phyloP scores from a whole-genome alignment of 164 flowering plant genomes.

The Macadamia integrifolia region DNA sequence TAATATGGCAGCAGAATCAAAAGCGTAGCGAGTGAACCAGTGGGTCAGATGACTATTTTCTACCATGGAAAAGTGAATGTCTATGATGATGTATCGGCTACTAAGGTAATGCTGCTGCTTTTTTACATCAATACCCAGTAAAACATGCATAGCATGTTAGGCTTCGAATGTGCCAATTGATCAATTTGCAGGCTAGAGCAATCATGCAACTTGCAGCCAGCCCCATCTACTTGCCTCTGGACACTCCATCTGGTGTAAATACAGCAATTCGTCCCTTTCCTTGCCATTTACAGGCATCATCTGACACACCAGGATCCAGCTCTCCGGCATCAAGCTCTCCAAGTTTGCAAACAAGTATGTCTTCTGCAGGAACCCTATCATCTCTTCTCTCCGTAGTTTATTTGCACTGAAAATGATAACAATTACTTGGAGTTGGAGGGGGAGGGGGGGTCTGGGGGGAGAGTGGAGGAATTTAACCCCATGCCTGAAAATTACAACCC shows the following conservation, averaged over 20 bases:
- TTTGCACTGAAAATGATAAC: slow-evolving; percentile 10
- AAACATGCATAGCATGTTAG: slow-evolving; percentile 10
- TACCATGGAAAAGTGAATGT: slow-evolving; percentile 82
- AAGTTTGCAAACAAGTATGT: slow-evolving; percentile 26
- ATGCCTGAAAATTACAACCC: too few relatives aligned
- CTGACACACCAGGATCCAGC: slow-evolving; percentile 8
- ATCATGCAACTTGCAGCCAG: slow-evolving; percentile 69
- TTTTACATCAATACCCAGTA: slow-evolving; percentile 16
- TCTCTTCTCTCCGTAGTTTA: slow-evolving; percentile 19
- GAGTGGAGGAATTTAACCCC: too few relatives aligned
- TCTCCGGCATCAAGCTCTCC: slow-evolving; percentile 72
- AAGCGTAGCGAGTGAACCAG: slow-evolving; percentile 18
- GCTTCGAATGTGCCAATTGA: slow-evolving; percentile 12
- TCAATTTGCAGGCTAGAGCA: slow-evolving; percentile 51
- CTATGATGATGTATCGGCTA: slow-evolving; percentile 59
- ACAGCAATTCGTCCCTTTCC: slow-evolving; percentile 21
- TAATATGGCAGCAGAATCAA: slow-evolving; percentile 26
- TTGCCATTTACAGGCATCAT: slow-evolving; percentile 17
- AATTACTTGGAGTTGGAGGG: too few relatives aligned
- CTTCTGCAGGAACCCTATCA: slow-evolving; percentile 16
- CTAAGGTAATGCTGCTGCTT: slow-evolving; percentile 45
- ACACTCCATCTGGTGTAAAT: slow-evolving; percentile 22
- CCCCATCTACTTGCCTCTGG: slow-evolving; percentile 35
- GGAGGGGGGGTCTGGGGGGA: too few relatives aligned
- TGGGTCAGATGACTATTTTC: slow-evolving; percentile 76